Percentiles rank a stretch among this genome's conserved stretches.
These are phyloP conservation scores for Hortiboletus flavorubellus DNA, from an alignment of 768 basidiomycete genomes.

Conservation along the genomic window DNA sequence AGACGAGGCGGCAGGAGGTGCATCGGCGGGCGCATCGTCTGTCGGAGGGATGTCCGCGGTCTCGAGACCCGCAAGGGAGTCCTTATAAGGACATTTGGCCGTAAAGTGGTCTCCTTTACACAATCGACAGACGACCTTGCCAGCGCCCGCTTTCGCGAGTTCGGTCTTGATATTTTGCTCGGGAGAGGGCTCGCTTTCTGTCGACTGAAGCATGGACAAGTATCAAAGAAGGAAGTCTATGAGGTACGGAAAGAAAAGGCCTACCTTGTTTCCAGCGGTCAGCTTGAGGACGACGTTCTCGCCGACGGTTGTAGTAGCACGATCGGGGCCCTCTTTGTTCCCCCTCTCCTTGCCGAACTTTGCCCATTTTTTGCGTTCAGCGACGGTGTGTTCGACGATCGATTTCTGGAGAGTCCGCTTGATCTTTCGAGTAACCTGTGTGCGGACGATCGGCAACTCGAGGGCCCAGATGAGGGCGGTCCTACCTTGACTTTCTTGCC, in stretches of 20 bases:
- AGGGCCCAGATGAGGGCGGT: not conserved
- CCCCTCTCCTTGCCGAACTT: constrained; percentile 94
- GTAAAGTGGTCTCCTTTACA: constrained; percentile 99
- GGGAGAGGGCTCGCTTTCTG: constrained; percentile 63
- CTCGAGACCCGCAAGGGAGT: constrained; percentile 77
- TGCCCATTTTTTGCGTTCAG: constrained; percentile 88
- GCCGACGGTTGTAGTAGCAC: constrained; percentile 90
- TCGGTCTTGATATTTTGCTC: constrained; percentile 66
- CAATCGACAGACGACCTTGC: constrained; percentile 87
- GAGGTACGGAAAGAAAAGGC: constrained; percentile 1
- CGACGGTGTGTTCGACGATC: constrained; percentile 90
- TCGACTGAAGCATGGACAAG: constrained; percentile 35
- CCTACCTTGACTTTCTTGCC: constrained; percentile 91
- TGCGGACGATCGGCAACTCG: not conserved
- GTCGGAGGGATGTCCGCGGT: constrained; percentile 43
- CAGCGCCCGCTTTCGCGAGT: constrained; percentile 70
- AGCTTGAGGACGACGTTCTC: constrained; percentile 66
- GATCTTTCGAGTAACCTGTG: constrained; percentile 80
- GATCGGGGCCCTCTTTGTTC: constrained; percentile 83
- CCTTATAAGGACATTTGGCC: constrained; percentile 97
- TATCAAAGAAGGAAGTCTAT: not conserved
- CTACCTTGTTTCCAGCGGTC: constrained; percentile 59
- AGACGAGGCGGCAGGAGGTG: constrained; percentile 32
- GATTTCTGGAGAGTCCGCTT: constrained; percentile 86
- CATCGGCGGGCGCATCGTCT: constrained; percentile 36